These are phyloP conservation scores for Cryptococcus jaspeensis DNA, from an alignment of 1,284 basidiomycete species.

Conservation along the genomic window DNA sequence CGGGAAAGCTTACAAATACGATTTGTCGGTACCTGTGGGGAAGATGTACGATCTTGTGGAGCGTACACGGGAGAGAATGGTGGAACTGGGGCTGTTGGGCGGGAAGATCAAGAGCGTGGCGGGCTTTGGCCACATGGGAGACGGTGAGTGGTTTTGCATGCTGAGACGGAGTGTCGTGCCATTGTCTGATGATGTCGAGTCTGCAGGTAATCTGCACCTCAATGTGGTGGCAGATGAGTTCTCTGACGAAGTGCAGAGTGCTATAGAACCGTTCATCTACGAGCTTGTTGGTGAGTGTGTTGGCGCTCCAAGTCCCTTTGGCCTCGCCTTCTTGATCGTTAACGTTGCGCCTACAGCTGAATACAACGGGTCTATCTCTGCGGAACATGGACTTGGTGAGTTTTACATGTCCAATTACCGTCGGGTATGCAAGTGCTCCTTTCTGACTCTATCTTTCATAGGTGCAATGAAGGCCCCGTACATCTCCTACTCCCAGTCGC, in stretches of 20 bases:
- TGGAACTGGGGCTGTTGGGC: slow-evolving; percentile 69
- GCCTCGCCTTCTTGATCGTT: no score
- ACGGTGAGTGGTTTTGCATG: slow-evolving; percentile 62
- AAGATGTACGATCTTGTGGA: slow-evolving; percentile 90
- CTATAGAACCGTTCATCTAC: slow-evolving; percentile 92
- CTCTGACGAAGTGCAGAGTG: slow-evolving; percentile 74
- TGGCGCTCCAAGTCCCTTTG: no score
- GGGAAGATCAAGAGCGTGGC: slow-evolving; percentile 73
- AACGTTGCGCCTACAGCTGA: slow-evolving; percentile 26
- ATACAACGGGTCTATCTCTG: slow-evolving; percentile 86
- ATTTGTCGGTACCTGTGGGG: slow-evolving; percentile 84
- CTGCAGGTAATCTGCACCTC: slow-evolving; percentile 83
- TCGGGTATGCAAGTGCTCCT: no score
- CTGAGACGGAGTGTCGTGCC: neutral
- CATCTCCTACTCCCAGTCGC: slow-evolving; percentile 80
- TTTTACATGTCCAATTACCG: neutral
- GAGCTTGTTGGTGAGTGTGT: slow-evolving; percentile 71
- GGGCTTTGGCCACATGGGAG: slow-evolving; percentile 95
- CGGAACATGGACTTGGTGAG: slow-evolving; percentile 80
- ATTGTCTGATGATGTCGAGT: neutral
- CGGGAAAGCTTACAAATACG: slow-evolving; percentile 97
- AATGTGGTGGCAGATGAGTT: slow-evolving; percentile 85
- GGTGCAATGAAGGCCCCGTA: slow-evolving; percentile 89
- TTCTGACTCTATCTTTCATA: slow-evolving; percentile 3
- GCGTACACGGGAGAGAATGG: slow-evolving; percentile 69